Percentiles rank a stretch among this genome's conserved stretches.
Conservation (phyloP, 208 protist genomes). For the Leishmania arabica region DNA sequence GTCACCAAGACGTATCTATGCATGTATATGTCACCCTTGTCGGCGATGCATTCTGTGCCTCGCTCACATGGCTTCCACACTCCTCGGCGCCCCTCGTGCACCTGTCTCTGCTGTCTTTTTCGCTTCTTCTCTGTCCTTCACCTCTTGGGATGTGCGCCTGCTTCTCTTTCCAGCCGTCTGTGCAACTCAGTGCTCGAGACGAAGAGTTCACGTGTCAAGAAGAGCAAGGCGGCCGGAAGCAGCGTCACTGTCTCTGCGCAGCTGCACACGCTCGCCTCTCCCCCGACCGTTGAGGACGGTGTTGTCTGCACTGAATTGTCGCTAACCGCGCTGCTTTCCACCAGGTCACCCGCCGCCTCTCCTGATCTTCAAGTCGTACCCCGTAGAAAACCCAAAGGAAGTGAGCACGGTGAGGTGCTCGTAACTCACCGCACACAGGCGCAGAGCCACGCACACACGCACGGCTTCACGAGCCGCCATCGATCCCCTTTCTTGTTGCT, state of each 20-base stretch:
- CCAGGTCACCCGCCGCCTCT: background rate
- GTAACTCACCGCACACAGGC: background rate
- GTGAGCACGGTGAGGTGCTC: background rate
- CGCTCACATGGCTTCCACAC: background rate
- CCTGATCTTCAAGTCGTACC: background rate
- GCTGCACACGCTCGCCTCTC: background rate
- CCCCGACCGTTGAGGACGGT: background rate
- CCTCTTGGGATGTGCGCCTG: background rate
- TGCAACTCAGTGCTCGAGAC: background rate
- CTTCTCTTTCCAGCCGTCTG: background rate
- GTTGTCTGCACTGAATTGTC: background rate
- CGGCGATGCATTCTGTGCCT: background rate
- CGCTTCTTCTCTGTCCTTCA: background rate
- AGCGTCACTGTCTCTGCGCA: background rate
- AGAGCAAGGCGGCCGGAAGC: background rate
- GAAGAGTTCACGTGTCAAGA: background rate
- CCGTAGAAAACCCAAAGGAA: background rate
- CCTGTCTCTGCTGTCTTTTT: background rate
- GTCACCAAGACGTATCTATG: background rate
- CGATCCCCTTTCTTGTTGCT: background rate
- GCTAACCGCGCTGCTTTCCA: background rate
- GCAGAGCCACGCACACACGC: background rate
- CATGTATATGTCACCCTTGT: conserved; percentile 8
- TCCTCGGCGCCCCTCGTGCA: background rate
- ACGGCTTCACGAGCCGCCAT: background rate